These are phyloP conservation scores for Huntiella moniliformis DNA, from an alignment of 2,329 filamentous ascomycete species.

Conservation along the genomic window DNA sequence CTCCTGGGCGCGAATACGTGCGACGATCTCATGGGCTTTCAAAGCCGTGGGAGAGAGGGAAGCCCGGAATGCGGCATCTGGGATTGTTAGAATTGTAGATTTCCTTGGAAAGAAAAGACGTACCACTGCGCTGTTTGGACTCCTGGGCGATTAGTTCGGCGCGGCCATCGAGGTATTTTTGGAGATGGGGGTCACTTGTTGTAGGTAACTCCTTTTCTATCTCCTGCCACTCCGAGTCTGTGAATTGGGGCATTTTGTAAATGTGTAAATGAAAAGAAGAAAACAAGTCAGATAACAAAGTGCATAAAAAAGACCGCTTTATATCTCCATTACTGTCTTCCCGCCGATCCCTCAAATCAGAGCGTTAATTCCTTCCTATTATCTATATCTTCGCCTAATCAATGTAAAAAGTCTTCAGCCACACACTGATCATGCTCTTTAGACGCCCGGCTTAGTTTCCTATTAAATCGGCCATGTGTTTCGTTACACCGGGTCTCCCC, in stretches of 20 bases:
- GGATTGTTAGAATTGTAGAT: constrained; percentile 13
- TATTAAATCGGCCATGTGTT: no score
- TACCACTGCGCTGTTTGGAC: constrained; percentile 51
- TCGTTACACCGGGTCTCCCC: no score
- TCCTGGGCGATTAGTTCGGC: constrained; percentile 63
- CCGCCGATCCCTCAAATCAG: no score
- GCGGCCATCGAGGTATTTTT: constrained; percentile 62
- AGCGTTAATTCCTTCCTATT: no score
- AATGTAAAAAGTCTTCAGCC: no score
- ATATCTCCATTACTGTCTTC: no score
- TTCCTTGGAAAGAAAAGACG: constrained; percentile 1
- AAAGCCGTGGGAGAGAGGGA: constrained; percentile 61
- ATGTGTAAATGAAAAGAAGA: no score
- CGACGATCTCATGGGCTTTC: constrained; percentile 62
- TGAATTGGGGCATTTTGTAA: constrained; percentile 20
- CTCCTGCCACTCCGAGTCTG: constrained; percentile 41
- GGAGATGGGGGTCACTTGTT: constrained; percentile 53
- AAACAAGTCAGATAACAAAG: no score
- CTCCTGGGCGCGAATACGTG: constrained; percentile 61
- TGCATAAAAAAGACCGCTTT: no score
- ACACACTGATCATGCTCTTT: no score
- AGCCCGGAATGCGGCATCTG: constrained; percentile 50
- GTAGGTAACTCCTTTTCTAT: constrained; percentile 36
- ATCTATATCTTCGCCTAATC: no score
- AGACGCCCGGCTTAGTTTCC: no score